Percentiles rank a stretch among this genome's conserved stretches.
phyloP scores from a whole-genome alignment of 2,329 filamentous ascomycete genomes.

The Colletotrichum eremochloae region DNA sequence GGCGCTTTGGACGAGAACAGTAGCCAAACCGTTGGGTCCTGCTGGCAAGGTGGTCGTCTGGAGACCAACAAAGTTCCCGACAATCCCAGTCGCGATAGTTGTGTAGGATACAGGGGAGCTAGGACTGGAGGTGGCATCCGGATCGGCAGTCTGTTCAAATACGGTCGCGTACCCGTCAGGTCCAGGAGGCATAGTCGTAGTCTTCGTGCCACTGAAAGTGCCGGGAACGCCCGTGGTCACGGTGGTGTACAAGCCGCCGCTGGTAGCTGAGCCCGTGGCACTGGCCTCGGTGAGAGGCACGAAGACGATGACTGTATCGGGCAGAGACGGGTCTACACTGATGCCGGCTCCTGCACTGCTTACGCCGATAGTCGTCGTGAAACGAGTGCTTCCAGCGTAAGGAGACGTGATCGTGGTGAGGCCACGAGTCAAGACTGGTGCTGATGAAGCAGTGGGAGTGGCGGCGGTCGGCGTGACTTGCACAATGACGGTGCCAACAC shows the following conservation, averaged over 20 bases:
- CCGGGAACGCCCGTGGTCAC: slow-evolving; percentile 17
- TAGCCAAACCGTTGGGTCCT: slow-evolving; percentile 13
- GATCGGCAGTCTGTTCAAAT: not conserved
- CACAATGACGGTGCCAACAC: not conserved
- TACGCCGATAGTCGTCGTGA: not conserved
- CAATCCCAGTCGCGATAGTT: not conserved
- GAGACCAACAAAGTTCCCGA: slow-evolving; percentile 7
- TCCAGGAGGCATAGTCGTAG: not conserved
- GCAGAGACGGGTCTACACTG: not conserved
- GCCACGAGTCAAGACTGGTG: not conserved
- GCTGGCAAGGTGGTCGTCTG: slow-evolving; percentile 24
- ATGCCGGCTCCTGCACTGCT: not conserved
- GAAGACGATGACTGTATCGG: slow-evolving; percentile 1
- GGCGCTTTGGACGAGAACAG: slow-evolving; percentile 18
- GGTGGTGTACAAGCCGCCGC: slow-evolving; percentile 2
- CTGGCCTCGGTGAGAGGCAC: not conserved
- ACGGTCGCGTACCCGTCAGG: slow-evolving; percentile 1
- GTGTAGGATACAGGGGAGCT: not conserved
- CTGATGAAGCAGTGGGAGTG: not conserved
- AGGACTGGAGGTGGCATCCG: not conserved
- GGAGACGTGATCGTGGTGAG: slow-evolving; percentile 13
- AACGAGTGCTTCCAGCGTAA: slow-evolving; percentile 9
- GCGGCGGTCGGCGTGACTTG: not conserved
- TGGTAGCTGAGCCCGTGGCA: not conserved
- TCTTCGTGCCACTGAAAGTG: not conserved